Evolutionary conservation across 371 early-diverging fungal species (phyloP).

Genomic region (Zychaea mexicana): DNA sequence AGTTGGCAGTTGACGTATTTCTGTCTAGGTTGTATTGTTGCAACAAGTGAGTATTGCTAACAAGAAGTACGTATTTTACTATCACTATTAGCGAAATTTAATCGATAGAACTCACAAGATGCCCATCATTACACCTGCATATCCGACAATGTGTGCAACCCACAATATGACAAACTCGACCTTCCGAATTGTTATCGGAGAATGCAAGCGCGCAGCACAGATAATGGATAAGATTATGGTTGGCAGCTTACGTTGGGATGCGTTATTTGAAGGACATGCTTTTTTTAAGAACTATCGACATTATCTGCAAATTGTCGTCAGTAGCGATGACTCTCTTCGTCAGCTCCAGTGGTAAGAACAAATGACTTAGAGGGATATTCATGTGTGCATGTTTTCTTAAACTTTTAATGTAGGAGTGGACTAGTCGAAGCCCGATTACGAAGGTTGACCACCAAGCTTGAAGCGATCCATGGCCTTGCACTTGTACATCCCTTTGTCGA

Average conservation of each 20-base stretch:
- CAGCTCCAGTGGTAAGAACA: conserved; percentile 67
- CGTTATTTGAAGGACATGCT: conserved; percentile 83
- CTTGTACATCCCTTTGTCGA: conserved; percentile 93
- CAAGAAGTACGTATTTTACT: background rate
- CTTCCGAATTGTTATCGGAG: conserved; percentile 81
- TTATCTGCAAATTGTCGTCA: conserved; percentile 93
- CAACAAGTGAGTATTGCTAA: background rate
- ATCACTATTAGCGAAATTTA: conserved; percentile 64
- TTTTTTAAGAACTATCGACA: conserved; percentile 92
- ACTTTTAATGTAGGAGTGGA: conserved; percentile 53
- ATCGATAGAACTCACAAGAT: conserved; percentile 93
- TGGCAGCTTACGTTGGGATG: conserved; percentile 59
- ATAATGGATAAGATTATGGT: conserved; percentile 75
- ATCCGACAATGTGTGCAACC: conserved; percentile 99
- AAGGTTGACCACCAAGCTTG: conserved; percentile 87
- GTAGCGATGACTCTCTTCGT: conserved; percentile 69
- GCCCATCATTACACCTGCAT: conserved; percentile 99
- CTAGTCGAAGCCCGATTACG: conserved; percentile 95
- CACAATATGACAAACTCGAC: conserved; percentile 98
- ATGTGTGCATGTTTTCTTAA: background rate
- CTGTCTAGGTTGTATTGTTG: too few relatives aligned
- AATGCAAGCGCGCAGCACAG: conserved; percentile 78
- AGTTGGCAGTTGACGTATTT: too few relatives aligned
- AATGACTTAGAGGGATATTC: background rate
- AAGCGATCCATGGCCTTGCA: conserved; percentile 75